Conservation (phyloP, 495 filamentous ascomycete genomes). For the Xylaria cubensis region DNA sequence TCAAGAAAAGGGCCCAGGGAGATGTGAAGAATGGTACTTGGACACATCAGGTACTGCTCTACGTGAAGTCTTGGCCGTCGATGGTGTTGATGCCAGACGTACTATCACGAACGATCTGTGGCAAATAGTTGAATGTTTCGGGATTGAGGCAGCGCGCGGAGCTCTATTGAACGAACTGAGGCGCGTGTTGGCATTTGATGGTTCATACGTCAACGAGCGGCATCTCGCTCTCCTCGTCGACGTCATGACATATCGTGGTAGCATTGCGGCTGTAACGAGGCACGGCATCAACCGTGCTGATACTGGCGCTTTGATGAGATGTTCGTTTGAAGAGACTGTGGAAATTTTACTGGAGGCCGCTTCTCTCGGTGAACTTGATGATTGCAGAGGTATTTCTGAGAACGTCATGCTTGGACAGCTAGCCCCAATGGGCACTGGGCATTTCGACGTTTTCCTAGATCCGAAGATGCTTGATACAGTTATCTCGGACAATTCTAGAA, state of each 20-base stretch:
- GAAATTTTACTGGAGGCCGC: slow-evolving; percentile 97
- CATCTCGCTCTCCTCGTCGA: slow-evolving; percentile 96
- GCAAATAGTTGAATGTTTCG: slow-evolving; percentile 90
- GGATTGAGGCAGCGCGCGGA: slow-evolving; percentile 90
- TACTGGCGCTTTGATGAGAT: slow-evolving; percentile 97
- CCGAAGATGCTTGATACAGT: slow-evolving; percentile 94
- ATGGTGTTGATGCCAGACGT: slow-evolving; percentile 86
- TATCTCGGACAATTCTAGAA: slow-evolving; percentile 84
- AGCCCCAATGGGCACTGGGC: slow-evolving; percentile 93
- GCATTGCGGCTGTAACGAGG: slow-evolving; percentile 93
- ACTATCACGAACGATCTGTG: slow-evolving; percentile 96
- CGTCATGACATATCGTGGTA: slow-evolving; percentile 95
- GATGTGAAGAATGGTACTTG: slow-evolving; percentile 90
- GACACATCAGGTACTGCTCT: slow-evolving; percentile 91
- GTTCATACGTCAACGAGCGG: slow-evolving; percentile 98
- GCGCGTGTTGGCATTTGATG: slow-evolving; percentile 92
- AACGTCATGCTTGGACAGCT: slow-evolving; percentile 98
- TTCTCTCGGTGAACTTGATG: slow-evolving; percentile 90
- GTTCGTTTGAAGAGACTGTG: slow-evolving; percentile 99
- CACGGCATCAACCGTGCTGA: slow-evolving; percentile 98
- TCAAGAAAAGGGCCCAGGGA: slow-evolving; percentile 68
- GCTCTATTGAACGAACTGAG: slow-evolving; percentile 87
- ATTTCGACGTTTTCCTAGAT: slow-evolving; percentile 90
- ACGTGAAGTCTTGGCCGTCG: slow-evolving; percentile 79
- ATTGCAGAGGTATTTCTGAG: slow-evolving; percentile 97